Evolutionary conservation across 2,329 filamentous ascomycete species (phyloP).

Genomic region (Trichoderma sp.): DNA sequence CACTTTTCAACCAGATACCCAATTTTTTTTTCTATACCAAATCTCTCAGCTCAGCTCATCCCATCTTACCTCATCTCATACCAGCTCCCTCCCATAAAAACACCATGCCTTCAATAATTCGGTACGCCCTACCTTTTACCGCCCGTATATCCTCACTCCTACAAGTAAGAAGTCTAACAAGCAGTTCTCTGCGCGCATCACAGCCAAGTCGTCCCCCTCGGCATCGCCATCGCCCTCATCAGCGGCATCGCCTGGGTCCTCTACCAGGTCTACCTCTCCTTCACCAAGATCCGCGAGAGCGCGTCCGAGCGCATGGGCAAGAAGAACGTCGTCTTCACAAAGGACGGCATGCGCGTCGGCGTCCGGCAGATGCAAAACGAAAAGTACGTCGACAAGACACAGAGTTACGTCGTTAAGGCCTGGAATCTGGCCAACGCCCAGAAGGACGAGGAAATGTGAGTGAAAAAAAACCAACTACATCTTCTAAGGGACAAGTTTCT

Average conservation of each 20-base stretch:
- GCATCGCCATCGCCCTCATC: constrained; percentile 67
- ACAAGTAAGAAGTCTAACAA: neutral
- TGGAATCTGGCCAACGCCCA: constrained; percentile 57
- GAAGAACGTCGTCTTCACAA: constrained; percentile 74
- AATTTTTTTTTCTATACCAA: neutral
- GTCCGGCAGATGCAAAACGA: constrained; percentile 69
- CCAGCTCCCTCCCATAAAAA: neutral
- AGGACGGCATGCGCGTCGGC: constrained; percentile 71
- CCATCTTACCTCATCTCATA: neutral
- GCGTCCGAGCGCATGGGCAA: constrained; percentile 71
- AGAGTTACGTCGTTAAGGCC: constrained; percentile 67
- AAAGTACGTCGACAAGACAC: constrained; percentile 72
- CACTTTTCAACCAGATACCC: neutral
- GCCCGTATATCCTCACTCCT: neutral
- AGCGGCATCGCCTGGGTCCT: constrained; percentile 63
- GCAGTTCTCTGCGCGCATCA: neutral
- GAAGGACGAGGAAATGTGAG: constrained; percentile 31
- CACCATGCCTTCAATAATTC: constrained; percentile 17
- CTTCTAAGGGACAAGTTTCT: neutral
- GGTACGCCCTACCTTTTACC: neutral
- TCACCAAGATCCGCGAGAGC: constrained; percentile 64
- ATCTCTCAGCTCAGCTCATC: neutral
- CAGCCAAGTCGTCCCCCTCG: constrained; percentile 65
- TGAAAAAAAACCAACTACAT: no score
- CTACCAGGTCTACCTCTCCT: constrained; percentile 72